Evolutionary conservation across 192 early-diverging fungal species (phyloP), one percentile per base, ranked within the genome.

Genomic region (Coemansia asiatica): DNA sequence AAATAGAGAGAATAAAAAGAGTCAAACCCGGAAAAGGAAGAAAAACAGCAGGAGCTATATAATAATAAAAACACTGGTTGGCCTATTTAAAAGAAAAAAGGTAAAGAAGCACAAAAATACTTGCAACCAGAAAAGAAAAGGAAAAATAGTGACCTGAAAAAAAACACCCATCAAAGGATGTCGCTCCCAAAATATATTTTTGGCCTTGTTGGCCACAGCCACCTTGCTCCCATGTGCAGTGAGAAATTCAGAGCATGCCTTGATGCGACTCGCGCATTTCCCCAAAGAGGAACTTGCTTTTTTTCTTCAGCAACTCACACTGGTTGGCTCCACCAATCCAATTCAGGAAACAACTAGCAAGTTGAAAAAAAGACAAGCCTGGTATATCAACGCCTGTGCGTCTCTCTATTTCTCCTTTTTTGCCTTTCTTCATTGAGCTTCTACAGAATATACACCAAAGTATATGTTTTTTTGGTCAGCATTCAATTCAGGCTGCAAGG

Each of bases 61-160:
- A 57, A 57, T 19, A 57, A n/a, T 29, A 36, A 57, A 57, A 31
- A 33, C 18, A n/a, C 9, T 33, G 56, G 18, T 44, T n/a, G 50
- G 22, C 50, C 50, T 26, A 26, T 53, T 53, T 53, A 53, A 53
- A 53, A 26, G 50, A 53, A 53, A 53, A 26, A 53, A 23, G 22
- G 19, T 7, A 6, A 13, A 44, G 16, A 44, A 13, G 13, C 3
- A 15, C 16, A 18, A 8, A 44, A 44, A 13, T 15, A 16, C 40
- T 44, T 3, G 40, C 40, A 44, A 44, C 40, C 40, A 44, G 40
- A 44, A 44, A 44, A 44, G 16, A 18, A 44, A 44, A 44, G 3
- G 6, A 44, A 44, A 44, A 44, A 44, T 44, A 44, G 13, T 18
- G 16, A 13, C 40, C 16, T 10, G 16, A 44, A 44, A 44, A 44